phyloP scores from a whole-genome alignment of 164 flowering plant genomes.

The Houttuynia cordata region DNA sequence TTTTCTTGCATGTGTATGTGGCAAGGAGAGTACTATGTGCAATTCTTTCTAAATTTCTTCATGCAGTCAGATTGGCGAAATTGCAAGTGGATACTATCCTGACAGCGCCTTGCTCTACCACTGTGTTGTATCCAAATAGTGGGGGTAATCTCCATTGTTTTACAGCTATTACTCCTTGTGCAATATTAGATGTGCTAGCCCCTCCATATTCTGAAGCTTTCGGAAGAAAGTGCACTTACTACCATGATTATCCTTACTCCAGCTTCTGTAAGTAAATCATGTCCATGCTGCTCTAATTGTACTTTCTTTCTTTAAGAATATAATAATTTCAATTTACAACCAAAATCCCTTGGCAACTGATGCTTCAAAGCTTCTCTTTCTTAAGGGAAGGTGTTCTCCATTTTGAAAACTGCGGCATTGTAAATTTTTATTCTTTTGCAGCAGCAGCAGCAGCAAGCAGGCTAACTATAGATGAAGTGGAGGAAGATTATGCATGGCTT shows the following conservation, averaged over 20 bases:
- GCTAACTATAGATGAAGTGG: constrained; percentile 19
- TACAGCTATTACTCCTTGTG: constrained; percentile 88
- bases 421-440: background rate
- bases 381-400: background rate
- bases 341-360: no score
- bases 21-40: no score
- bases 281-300: background rate
- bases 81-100: constrained; percentile 56
- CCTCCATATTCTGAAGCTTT: constrained; percentile 76
- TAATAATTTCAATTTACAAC: background rate
- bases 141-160: constrained; percentile 94
- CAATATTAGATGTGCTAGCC: constrained; percentile 78
- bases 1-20: no score
- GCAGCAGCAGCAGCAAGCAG: constrained; percentile 26
- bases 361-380: background rate
- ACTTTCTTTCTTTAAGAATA: background rate
- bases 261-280: constrained; percentile 40
- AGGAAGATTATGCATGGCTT: constrained; percentile 86
- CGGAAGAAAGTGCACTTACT: constrained; percentile 83
- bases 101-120: constrained; percentile 53
- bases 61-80: constrained; percentile 80
- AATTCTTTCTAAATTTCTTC: background rate
- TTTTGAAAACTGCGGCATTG: background rate
- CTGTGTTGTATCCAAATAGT: constrained; percentile 58
- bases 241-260: constrained; percentile 68